Base-by-base conservation (phyloP, 805 yeast genomes). In the Nakazawaea ishiwadae region DNA sequence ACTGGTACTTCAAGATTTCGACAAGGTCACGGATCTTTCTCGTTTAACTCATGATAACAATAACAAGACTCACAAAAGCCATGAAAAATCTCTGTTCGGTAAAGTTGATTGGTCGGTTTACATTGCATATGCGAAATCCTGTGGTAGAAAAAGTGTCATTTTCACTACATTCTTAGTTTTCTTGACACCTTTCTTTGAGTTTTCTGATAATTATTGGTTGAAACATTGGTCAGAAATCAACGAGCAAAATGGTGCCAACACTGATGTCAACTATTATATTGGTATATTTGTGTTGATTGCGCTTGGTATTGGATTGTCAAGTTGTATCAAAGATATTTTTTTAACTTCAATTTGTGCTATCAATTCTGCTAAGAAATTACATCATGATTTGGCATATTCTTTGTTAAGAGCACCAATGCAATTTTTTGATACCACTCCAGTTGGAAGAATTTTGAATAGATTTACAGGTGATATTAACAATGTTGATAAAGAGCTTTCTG, bases 151-250 rank as follows among this genome's bases (percentile, higher is more conserved):
- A 14, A 23, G 35, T 4, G 30, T 63, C 81, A 81, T 45, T 77
- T 81, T 6, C 56, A 53, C 39, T 74, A 71, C 42, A 88, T 84
- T n/a, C 26, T 65, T 1, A 18, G 52, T 79, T 3, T 82, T 77
- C 55, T 49, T 83, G 37, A 42, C 55, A 1, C 66, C 75, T 46
- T 65, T 80, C 44, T 52, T 80, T 12, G 69, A 75, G 44, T 84
- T 83, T 37, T 63, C 62, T 37, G 76, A 86, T 16, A 84, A 77
- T 55, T 74, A 86, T 31, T 87, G 96, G 96, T 73, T 87, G 48
- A 87, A 88, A 60, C 84, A 84, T 59, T 87, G 96, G 96, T 82
- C 95, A 3, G 96, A 88, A 55, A 75, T 78, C 17, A 87, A 87
- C 55, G 69, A 84, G 5, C 64, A 60, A 31, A 55, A 60, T 28